These are phyloP conservation scores for Chaetomidium leptoderma DNA, from an alignment of 495 filamentous ascomycete species.

Conservation along the genomic window DNA sequence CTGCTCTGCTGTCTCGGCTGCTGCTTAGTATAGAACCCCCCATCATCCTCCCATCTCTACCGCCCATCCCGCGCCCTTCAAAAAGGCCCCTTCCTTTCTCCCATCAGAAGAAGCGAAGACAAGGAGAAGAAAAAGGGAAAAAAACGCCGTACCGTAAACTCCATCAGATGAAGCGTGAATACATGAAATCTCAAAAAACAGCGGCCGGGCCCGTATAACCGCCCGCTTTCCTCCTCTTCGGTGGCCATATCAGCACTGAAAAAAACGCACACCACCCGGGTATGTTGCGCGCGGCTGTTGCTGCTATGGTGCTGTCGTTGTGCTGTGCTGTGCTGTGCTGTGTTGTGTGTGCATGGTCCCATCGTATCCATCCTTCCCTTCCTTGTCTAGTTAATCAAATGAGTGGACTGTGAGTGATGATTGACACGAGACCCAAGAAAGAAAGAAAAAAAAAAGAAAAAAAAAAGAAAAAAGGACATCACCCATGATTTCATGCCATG, in stretches of 20 bases:
- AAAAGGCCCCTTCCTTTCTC: not conserved
- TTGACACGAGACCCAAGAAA: not conserved
- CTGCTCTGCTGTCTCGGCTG: not conserved
- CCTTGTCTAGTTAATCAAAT: not conserved
- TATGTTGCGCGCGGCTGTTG: too few relatives aligned
- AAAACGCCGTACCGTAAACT: conserved; percentile 12
- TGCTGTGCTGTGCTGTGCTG: not conserved
- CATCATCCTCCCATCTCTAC: not conserved
- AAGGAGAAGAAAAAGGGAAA: not conserved
- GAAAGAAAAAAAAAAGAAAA: not conserved
- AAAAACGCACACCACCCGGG: too few relatives aligned
- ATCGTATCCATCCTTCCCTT: too few relatives aligned
- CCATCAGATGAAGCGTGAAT: conserved; percentile 7
- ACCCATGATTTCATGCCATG: not conserved
- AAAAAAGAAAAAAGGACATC: not conserved
- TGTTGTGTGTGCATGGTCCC: too few relatives aligned
- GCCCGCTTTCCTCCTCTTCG: not conserved
- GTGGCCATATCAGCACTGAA: too few relatives aligned
- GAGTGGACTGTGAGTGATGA: not conserved
- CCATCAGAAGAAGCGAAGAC: not conserved
- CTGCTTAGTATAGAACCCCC: not conserved
- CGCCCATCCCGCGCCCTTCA: not conserved
- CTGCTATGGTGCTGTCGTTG: too few relatives aligned
- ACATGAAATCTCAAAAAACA: conserved; percentile 5
- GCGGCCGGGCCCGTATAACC: not conserved